These are phyloP conservation scores for Neofusicoccum ribis DNA, from an alignment of 2,329 filamentous ascomycete genomes.

Conservation along the genomic window DNA sequence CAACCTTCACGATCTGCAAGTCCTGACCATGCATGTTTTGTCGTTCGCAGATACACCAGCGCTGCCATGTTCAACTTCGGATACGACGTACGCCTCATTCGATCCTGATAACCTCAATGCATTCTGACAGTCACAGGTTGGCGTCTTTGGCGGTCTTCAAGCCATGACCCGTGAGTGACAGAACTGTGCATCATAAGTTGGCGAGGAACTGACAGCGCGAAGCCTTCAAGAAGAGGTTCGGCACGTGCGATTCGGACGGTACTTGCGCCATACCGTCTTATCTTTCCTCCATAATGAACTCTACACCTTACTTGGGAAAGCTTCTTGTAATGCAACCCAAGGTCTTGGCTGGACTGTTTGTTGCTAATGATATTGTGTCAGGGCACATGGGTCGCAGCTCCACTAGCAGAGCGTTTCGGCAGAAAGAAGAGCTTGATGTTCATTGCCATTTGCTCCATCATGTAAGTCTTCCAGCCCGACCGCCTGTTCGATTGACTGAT, in stretches of 20 bases:
- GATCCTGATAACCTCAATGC: too few species aligned
- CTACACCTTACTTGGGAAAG: slow-evolving; percentile 13
- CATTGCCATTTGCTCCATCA: slow-evolving; percentile 10
- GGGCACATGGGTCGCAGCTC: slow-evolving; percentile 14
- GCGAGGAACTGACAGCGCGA: neutral
- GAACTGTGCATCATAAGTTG: neutral
- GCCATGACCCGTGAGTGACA: slow-evolving; percentile 2
- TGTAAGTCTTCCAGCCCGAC: neutral
- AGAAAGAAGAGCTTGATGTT: slow-evolving; percentile 13
- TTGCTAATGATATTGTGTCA: neutral
- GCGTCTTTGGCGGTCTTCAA: slow-evolving; percentile 11
- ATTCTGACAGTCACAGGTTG: neutral
- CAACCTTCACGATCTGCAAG: neutral
- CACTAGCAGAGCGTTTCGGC: slow-evolving; percentile 15
- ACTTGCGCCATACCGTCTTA: slow-evolving; percentile 11
- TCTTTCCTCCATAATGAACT: slow-evolving; percentile 14
- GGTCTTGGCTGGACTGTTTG: neutral
- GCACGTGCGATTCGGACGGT: neutral
- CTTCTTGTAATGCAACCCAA: neutral
- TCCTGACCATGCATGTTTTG: neutral
- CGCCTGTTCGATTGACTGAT: neutral
- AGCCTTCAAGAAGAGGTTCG: slow-evolving; percentile 12
- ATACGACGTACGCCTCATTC: slow-evolving; percentile 2
- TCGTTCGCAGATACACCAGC: slow-evolving; percentile 5
- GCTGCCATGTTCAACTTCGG: slow-evolving; percentile 18